Conservation (phyloP, 345 rosid genomes). For the Dimocarpus longan region DNA sequence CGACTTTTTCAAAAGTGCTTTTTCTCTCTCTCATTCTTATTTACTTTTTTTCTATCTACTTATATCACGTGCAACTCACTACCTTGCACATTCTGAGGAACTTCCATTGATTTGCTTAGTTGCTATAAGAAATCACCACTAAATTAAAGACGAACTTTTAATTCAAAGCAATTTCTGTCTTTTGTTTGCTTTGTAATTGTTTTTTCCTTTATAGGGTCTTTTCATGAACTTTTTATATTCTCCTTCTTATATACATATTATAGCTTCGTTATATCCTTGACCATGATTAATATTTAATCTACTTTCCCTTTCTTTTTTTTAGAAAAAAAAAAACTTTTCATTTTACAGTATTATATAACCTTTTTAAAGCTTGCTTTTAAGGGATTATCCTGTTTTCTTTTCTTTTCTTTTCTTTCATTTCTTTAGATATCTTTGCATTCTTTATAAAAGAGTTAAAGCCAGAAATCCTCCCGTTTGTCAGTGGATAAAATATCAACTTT, state of each 20-base stretch:
- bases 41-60: neutral
- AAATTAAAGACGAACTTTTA: neutral
- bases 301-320: too few species aligned
- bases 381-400: neutral
- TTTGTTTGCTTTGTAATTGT: neutral
- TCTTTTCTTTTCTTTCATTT: neutral
- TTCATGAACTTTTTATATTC: neutral
- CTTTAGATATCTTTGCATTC: neutral
- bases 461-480: neutral
- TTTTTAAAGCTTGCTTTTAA: neutral
- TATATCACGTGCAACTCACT: neutral
- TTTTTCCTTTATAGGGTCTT: neutral
- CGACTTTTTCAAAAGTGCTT: neutral
- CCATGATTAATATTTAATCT: neutral
- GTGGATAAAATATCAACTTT: neutral
- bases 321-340: neutral
- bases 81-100: neutral
- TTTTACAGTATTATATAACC: neutral
- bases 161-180: neutral
- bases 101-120: neutral
- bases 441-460: neutral
- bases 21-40: too few species aligned
- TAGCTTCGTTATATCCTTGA: slow-evolving; percentile 2
- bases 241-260: neutral
- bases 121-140: neutral